Evolutionary conservation across 1,284 basidiomycete species (phyloP), one percentile per base, ranked within the genome.

Genomic region (Cryptococcus neoformans): DNA sequence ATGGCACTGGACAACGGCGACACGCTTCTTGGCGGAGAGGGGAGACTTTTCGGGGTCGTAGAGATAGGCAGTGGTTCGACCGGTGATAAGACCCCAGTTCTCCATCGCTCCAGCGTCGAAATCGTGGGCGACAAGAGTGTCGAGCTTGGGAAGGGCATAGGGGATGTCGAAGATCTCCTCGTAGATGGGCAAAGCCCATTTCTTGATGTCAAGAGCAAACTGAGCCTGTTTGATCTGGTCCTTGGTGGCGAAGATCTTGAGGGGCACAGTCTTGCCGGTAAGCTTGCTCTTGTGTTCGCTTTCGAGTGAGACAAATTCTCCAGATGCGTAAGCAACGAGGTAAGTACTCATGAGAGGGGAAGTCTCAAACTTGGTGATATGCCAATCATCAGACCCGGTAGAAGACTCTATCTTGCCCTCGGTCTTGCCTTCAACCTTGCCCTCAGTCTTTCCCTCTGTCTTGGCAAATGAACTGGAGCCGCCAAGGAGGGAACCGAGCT

Each of bases 81-180:
- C 93, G 8, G 90, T 96, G 71, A 97, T 96, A 57, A 97, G 80
- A 56, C 93, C 92, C 85, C 90, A 93, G 75, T 96, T 96, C 80
- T 97, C 92, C 92, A 94, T 95, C 2, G 92, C 92, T 53, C 90
- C 91, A 38, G 88, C 87, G 73, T 95, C 92, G 65, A 95, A 95
- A 74, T 95, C 91, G 59, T 84, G 85, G 6, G 84, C 89, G 83
- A 76, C 80, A 11, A 94, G 81, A 1, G 92, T 93, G 72, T 96
- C 92, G 49, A 95, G 82, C 80, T 98, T 97, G 14, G 94, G 92
- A 49, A 97, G 81, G 21, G 94, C 92, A 75, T 89, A 96, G 62
- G 89, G 89, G 63, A 95, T 86, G 65, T 92, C 87, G 68, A 95
- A 95, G 53, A 93, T 84, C 73, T 90, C 83, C 78, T 99, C 95